Conservation (phyloP, 2,329 filamentous ascomycete genomes). For the Coniosporium tulheliwenetii region DNA sequence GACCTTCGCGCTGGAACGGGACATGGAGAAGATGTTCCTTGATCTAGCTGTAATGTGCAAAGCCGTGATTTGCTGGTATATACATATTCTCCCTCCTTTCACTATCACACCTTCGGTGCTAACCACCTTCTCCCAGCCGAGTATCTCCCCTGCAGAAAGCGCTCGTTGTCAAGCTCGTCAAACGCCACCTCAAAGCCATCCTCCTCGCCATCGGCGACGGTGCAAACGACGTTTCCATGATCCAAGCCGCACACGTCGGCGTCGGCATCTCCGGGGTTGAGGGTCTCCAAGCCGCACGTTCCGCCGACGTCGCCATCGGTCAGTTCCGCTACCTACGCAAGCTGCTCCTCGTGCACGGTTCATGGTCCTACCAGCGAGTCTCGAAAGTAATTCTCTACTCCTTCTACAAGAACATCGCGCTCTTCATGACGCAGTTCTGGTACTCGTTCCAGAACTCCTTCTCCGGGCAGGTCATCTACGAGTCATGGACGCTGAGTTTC, state of each 20-base stretch:
- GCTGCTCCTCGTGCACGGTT: conserved; percentile 82
- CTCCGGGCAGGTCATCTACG: conserved; percentile 94
- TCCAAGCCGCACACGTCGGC: conserved; percentile 94
- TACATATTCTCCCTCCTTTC: conserved; percentile 3
- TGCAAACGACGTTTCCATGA: conserved; percentile 99
- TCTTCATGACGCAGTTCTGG: conserved; percentile 99
- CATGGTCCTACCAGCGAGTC: conserved; percentile 95
- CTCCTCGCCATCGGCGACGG: conserved; percentile 93
- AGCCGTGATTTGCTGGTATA: conserved; percentile 80
- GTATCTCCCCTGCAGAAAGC: conserved; percentile 96
- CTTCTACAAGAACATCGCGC: conserved; percentile 97
- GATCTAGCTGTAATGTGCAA: conserved; percentile 93
- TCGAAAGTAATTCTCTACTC: conserved; percentile 96
- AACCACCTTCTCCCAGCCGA: conserved; percentile 40
- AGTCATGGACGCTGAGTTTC: conserved; percentile 98
- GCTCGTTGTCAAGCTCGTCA: conserved; percentile 93
- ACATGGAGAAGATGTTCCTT: conserved; percentile 83
- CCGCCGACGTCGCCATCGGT: conserved; percentile 86
- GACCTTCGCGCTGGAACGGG: conserved; percentile 82
- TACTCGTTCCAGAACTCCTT: conserved; percentile 98
- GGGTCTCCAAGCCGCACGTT: conserved; percentile 89
- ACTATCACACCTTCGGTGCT: background rate
- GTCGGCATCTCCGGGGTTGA: conserved; percentile 95
- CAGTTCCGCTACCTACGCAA: conserved; percentile 95
- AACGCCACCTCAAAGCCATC: conserved; percentile 81